phyloP scores from a whole-genome alignment of 2,329 filamentous ascomycete species.

The Amylocarpus encephaloides region DNA sequence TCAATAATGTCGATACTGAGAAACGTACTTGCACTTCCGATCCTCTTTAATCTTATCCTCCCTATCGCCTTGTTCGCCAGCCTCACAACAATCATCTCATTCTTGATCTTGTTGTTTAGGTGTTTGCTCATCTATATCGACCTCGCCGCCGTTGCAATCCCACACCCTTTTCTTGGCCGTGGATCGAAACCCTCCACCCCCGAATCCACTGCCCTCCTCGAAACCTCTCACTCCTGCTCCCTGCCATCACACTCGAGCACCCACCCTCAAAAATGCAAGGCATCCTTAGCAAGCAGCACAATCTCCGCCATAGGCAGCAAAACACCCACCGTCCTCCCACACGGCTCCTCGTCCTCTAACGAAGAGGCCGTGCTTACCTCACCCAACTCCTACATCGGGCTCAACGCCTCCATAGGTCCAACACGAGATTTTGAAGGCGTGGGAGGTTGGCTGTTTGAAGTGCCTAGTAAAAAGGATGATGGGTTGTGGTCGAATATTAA shows the following conservation, averaged over 20 bases:
- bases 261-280: slow-evolving; percentile 20
- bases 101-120: slow-evolving; percentile 54
- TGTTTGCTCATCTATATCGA: slow-evolving; percentile 58
- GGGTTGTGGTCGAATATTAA: slow-evolving; percentile 46
- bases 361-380: slow-evolving; percentile 10
- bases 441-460: slow-evolving; percentile 48
- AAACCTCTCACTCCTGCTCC: not conserved
- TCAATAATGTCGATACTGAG: slow-evolving; percentile 2
- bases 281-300: slow-evolving; percentile 28
- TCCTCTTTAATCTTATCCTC: slow-evolving; percentile 55
- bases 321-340: slow-evolving; percentile 11
- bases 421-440: slow-evolving; percentile 54
- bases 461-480: slow-evolving; percentile 33
- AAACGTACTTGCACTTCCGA: slow-evolving; percentile 52
- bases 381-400: slow-evolving; percentile 31
- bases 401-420: slow-evolving; percentile 44
- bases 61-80: slow-evolving; percentile 58
- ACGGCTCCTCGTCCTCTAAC: not conserved
- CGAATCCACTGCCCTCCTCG: not conserved
- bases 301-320: slow-evolving; percentile 31
- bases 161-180: slow-evolving; percentile 42
- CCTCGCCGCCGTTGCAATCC: slow-evolving; percentile 50
- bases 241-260: slow-evolving; percentile 6
- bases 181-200: not conserved
- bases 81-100: slow-evolving; percentile 56